These are phyloP conservation scores for Thraustotheca clavata DNA, from an alignment of 352 stramenopile genomes.

Conservation along the genomic window DNA sequence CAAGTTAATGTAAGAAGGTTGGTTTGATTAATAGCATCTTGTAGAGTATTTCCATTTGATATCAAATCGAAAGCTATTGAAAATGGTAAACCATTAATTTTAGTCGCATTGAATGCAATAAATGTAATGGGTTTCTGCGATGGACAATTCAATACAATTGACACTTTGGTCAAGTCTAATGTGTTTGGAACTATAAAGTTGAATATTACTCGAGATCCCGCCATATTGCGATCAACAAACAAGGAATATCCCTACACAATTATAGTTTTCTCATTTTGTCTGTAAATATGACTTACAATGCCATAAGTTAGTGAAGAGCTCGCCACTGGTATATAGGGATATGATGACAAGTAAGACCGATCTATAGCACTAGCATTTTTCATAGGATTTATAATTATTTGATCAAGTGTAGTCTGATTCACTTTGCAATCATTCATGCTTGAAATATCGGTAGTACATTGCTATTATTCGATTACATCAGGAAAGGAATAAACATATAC, in stretches of 20 bases:
- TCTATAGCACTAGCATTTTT: background rate
- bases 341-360: background rate
- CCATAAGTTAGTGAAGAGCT: background rate
- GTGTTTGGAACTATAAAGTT: too few species aligned
- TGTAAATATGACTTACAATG: too few species aligned
- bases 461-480: background rate
- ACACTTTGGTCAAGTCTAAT: too few species aligned
- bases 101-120: conserved; percentile 1
- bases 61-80: too few species aligned
- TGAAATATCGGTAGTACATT: background rate
- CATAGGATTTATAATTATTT: background rate
- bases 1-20: conserved; percentile 1
- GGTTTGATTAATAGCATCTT: background rate
- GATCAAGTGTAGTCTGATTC: background rate
- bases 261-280: too few species aligned
- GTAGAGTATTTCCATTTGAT: background rate
- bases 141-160: too few species aligned
- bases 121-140: background rate
- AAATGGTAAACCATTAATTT: too few species aligned
- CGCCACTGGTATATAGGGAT: background rate
- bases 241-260: too few species aligned
- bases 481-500: background rate
- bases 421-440: background rate
- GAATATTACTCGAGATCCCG: too few species aligned
- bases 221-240: too few species aligned